Evolutionary conservation across 1,284 basidiomycete genomes (phyloP).

Genomic region (Exsudoporus floridanus): DNA sequence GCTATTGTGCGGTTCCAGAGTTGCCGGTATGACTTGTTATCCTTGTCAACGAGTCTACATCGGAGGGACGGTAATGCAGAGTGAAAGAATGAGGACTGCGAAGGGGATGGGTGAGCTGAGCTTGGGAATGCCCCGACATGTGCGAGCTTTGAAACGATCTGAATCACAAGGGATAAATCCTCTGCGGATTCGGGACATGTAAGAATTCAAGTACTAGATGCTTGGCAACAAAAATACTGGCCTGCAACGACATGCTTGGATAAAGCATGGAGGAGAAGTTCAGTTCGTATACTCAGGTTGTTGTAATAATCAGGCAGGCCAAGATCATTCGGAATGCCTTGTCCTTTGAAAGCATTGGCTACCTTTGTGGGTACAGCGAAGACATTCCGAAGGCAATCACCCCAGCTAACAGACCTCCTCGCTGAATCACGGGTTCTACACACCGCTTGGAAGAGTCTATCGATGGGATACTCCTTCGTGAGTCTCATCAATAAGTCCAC

Average conservation of each 20-base stretch:
- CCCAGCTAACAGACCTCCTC: constrained; percentile 54
- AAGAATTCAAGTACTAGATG: constrained; percentile 3
- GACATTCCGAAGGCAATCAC: constrained; percentile 62
- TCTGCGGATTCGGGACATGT: constrained; percentile 21
- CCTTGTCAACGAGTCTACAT: constrained; percentile 35
- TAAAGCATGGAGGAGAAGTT: constrained; percentile 43
- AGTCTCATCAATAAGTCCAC: constrained; percentile 57
- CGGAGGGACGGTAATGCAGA: constrained; percentile 50
- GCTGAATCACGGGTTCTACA: constrained; percentile 35
- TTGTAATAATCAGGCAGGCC: constrained; percentile 56
- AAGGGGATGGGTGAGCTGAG: constrained; percentile 44
- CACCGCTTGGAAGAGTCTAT: constrained; percentile 57
- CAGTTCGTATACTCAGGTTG: constrained; percentile 52
- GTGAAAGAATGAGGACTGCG: constrained; percentile 66
- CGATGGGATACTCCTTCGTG: constrained; percentile 61
- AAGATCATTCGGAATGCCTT: constrained; percentile 46
- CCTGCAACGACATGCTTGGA: constrained; percentile 34
- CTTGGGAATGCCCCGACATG: constrained; percentile 65
- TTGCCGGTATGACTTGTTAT: constrained; percentile 40
- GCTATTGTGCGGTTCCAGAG: constrained; percentile 53
- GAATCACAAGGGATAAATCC: constrained; percentile 40
- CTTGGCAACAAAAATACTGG: constrained; percentile 18
- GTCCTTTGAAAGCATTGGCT: constrained; percentile 56
- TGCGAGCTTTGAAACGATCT: constrained; percentile 63
- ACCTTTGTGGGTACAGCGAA: constrained; percentile 63